Base-by-base conservation (phyloP, 352 stramenopile species). In the Thraustochytrium sp. region DNA sequence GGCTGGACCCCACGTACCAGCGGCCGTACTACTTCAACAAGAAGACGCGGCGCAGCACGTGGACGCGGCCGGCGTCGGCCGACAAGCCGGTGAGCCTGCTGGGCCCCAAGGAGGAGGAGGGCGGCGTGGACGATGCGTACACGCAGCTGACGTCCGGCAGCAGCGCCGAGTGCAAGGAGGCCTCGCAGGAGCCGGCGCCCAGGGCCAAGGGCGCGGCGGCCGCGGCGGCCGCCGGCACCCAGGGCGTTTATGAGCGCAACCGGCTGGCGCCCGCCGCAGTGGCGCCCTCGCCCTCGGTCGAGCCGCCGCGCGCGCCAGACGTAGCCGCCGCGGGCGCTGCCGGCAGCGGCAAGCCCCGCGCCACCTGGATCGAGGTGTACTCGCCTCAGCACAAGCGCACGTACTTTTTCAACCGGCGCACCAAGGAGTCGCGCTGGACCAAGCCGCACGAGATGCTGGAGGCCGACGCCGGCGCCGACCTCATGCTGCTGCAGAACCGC, bases 21-120 rank as follows among this genome's bases (percentile, higher is more conserved):
- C 23, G 75, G 26, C 40, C 55, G 61, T 84, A 62, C 61, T 84
- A 84, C 75, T 84, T 62, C 29, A 75, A 84, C 42, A 84, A 80
- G 49, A 83, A 61, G 23, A 84, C 55, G 29, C 55, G 75, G 18
- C 34, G 61, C 23, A 84, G 75, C 61, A 84, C 75, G 23, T 84
- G 75, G 75, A 84, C 75, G 2, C 63, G 34, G 36, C 54, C 75
- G 36, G 68, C 26, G 8, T 46, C 26, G 0, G 68, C 63, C 13
- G 68, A 26, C 48, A 13, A 13, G 5, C 8, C 48, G 51, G 21
- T 48, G 34, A 23, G 8, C 8, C 36, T 75, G 34, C 8, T 26
- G 0, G 62, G 40, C n/a, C 9, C 36, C 8, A 13, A 16, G 8
- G 8, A 18, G 9, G 36, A 75, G 62, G 5, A 61, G 62, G 34